A percentile compares a stretch with the other conserved stretches of the same genome.
Evolutionary conservation across 345 rosid species (phyloP).

Genomic region (Raphanus sativus): DNA sequence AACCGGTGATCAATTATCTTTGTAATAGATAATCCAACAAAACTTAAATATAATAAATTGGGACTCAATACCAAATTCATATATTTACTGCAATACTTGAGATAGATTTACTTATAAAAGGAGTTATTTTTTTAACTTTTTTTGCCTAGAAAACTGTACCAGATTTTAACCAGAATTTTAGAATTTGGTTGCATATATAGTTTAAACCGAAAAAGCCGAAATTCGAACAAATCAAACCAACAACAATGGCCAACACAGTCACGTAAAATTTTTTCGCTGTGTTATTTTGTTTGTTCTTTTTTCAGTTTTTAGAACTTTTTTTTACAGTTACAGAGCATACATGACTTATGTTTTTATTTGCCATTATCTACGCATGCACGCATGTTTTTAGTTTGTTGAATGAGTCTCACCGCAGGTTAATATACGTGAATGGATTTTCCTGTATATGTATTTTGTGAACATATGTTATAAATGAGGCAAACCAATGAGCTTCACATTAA

Average conservation of each 20-base stretch:
- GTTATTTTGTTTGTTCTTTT: not conserved
- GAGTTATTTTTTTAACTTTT: not conserved
- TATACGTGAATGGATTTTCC: not conserved
- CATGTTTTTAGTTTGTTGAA: not conserved
- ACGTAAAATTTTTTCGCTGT: not conserved
- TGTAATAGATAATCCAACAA: not conserved
- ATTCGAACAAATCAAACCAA: not conserved
- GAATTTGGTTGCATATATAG: not conserved
- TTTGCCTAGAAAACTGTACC: not conserved
- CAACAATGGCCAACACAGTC: not conserved
- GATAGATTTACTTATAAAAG: not conserved
- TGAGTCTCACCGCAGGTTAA: constrained; percentile 3
- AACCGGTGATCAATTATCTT: not conserved
- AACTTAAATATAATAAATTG: not conserved
- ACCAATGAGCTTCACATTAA: constrained; percentile 28
- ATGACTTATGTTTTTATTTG: not conserved
- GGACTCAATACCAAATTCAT: not conserved
- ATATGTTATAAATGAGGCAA: constrained; percentile 29
- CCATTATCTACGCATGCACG: constrained; percentile 29
- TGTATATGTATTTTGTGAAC: not conserved
- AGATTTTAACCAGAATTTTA: not conserved
- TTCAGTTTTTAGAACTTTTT: too few species aligned
- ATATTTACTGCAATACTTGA: not conserved
- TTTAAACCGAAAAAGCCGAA: not conserved
- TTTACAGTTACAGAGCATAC: not conserved